Evolutionary conservation across 2,329 filamentous ascomycete species (phyloP).

Genomic region (Epicoccum sorghinum): DNA sequence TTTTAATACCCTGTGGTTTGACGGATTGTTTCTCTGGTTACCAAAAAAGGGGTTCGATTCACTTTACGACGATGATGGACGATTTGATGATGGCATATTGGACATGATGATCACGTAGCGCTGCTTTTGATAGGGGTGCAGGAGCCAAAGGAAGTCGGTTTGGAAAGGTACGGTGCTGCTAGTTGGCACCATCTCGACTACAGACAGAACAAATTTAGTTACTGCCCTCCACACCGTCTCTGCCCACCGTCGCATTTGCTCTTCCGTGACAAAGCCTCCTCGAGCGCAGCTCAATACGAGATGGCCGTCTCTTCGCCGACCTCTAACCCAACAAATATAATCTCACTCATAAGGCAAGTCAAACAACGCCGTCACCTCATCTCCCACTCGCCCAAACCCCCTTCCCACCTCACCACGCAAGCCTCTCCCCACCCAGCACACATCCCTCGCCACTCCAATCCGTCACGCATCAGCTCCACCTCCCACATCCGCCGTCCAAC

Average conservation of each 20-base stretch:
- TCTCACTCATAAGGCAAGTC: no score
- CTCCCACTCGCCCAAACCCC: no score
- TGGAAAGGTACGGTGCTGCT: conserved; percentile 15
- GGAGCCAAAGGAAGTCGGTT: conserved; percentile 1
- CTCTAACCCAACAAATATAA: no score
- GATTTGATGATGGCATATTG: conserved; percentile 13
- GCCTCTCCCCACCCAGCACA: no score
- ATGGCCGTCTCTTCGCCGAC: no score
- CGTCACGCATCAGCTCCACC: no score
- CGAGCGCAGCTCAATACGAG: no score
- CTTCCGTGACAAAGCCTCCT: not conserved
- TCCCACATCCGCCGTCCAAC: no score
- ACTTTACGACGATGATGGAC: conserved; percentile 8
- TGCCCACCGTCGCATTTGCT: not conserved
- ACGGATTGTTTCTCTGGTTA: conserved; percentile 9
- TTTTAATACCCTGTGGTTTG: conserved; percentile 35
- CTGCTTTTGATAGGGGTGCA: conserved; percentile 1
- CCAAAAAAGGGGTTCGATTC: conserved; percentile 7
- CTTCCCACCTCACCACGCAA: no score
- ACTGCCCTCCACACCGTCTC: not conserved
- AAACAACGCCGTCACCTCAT: not conserved
- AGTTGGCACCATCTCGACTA: conserved; percentile 13
- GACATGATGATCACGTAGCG: conserved; percentile 15
- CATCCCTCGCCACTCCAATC: no score
- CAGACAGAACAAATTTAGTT: conserved; percentile 10